Percentiles rank a stretch among this genome's conserved stretches.
These are phyloP conservation scores for Phytophthora vignae DNA, from an alignment of 352 stramenopile genomes.

Conservation along the genomic window DNA sequence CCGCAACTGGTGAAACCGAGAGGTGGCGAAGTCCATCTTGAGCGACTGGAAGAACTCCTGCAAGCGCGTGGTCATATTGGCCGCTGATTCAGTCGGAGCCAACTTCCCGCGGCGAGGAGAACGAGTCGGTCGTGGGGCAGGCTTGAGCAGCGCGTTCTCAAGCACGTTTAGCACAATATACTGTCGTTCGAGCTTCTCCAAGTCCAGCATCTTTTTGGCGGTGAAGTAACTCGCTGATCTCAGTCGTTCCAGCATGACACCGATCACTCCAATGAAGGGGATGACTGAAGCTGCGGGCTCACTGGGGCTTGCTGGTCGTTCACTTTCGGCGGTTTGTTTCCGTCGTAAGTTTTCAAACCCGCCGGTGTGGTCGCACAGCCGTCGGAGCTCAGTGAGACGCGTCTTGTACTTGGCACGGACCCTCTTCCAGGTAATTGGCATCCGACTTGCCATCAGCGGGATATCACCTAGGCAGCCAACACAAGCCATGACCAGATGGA, in stretches of 20 bases:
- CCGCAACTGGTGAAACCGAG: conserved; percentile 54
- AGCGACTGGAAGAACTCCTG: conserved; percentile 50
- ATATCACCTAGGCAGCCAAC: conserved; percentile 77
- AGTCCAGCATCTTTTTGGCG: conserved; percentile 45
- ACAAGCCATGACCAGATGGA: conserved; percentile 83
- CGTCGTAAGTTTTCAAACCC: conserved; percentile 78
- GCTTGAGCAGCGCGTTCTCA: conserved; percentile 52
- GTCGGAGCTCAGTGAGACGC: conserved; percentile 64
- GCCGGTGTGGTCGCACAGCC: conserved; percentile 72
- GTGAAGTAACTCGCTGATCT: conserved; percentile 58
- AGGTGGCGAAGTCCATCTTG: conserved; percentile 51
- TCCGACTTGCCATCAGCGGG: conserved; percentile 70
- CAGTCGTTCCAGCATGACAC: conserved; percentile 71
- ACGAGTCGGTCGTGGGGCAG: conserved; percentile 31
- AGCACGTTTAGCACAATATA: conserved; percentile 59
- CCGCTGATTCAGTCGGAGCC: conserved; percentile 25
- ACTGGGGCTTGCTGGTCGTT: conserved; percentile 13
- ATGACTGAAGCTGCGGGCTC: conserved; percentile 48
- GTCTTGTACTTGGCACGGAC: conserved; percentile 74
- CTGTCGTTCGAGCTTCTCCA: conserved; percentile 73
- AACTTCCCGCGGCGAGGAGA: conserved; percentile 22
- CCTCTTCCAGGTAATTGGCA: conserved; percentile 78
- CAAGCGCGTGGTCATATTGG: conserved; percentile 26
- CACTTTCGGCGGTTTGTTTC: conserved; percentile 58
- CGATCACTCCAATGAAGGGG: conserved; percentile 81